A percentile compares a stretch with the other conserved stretches of the same genome.
phyloP scores from a whole-genome alignment of 2,329 filamentous ascomycete species.

The Myriosclerotinia scirpicola region DNA sequence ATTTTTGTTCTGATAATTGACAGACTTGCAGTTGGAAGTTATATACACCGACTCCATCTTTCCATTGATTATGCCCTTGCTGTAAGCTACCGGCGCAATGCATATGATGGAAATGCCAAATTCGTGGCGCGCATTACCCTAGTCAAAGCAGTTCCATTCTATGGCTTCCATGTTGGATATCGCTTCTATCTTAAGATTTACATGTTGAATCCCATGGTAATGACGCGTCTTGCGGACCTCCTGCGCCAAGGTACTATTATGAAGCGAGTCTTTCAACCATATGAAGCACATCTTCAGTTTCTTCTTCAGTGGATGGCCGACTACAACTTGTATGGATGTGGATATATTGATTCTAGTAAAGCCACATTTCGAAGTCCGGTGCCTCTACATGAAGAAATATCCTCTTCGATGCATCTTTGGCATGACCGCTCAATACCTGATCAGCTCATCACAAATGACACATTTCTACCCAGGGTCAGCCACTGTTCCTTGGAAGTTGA shows the following conservation, averaged over 20 bases:
- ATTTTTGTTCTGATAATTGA: constrained; percentile 25
- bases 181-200: constrained; percentile 92
- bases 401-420: constrained; percentile 68
- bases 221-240: constrained; percentile 84
- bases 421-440: constrained; percentile 70
- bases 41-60: constrained; percentile 74
- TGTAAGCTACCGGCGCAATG: constrained; percentile 77
- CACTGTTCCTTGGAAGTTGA: constrained; percentile 91
- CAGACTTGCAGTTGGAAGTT: constrained; percentile 61
- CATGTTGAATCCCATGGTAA: constrained; percentile 81
- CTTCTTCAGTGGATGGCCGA: constrained; percentile 97
- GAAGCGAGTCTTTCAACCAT: constrained; percentile 81
- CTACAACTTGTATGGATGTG: constrained; percentile 95
- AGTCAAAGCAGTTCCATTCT: constrained; percentile 92
- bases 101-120: constrained; percentile 63
- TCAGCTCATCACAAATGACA: constrained; percentile 60
- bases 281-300: constrained; percentile 91
- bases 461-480: constrained; percentile 71
- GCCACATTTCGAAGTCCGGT: constrained; percentile 74
- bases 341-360: constrained; percentile 73
- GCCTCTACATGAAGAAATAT: constrained; percentile 64
- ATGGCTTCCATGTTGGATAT: constrained; percentile 92
- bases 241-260: constrained; percentile 85
- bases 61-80: constrained; percentile 91
- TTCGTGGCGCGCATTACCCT: constrained; percentile 90